These are phyloP conservation scores for Endogone sp. DNA, from an alignment of 192 early-diverging fungal genomes.

Conservation along the genomic window DNA sequence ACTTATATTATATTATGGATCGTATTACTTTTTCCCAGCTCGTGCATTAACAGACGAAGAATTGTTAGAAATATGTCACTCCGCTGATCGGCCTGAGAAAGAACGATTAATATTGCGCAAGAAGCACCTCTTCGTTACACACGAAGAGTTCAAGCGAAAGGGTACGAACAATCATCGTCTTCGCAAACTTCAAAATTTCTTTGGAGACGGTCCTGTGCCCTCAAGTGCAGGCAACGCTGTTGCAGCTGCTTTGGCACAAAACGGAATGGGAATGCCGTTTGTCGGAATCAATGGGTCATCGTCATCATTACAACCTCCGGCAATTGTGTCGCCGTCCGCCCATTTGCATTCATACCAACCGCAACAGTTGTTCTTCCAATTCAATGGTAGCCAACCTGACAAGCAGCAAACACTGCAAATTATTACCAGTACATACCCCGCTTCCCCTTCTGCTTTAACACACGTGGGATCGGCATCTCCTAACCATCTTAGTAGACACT, in stretches of 20 bases:
- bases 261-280: neutral
- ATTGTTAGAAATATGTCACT: constrained; percentile 70
- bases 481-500: neutral
- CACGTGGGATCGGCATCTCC: neutral
- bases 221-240: neutral
- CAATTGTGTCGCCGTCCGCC: neutral
- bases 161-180: constrained; percentile 29
- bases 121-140: constrained; percentile 56
- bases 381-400: constrained; percentile 11
- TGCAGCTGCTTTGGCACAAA: neutral
- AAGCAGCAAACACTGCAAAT: constrained; percentile 21
- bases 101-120: constrained; percentile 72
- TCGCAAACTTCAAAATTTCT: neutral
- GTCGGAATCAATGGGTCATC: neutral
- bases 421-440: constrained; percentile 8
- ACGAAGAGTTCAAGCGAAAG: constrained; percentile 46
- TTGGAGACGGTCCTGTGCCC: neutral
- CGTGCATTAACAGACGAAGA: constrained; percentile 74
- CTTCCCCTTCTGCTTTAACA: neutral
- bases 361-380: neutral
- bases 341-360: neutral
- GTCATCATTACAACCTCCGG: neutral
- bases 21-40: too few species aligned
- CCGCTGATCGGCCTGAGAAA: constrained; percentile 57
- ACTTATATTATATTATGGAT: too few species aligned